Percentiles rank a stretch among this genome's conserved stretches.
phyloP scores from a whole-genome alignment of 2,329 filamentous ascomycete genomes.

The Botryotinia convoluta region DNA sequence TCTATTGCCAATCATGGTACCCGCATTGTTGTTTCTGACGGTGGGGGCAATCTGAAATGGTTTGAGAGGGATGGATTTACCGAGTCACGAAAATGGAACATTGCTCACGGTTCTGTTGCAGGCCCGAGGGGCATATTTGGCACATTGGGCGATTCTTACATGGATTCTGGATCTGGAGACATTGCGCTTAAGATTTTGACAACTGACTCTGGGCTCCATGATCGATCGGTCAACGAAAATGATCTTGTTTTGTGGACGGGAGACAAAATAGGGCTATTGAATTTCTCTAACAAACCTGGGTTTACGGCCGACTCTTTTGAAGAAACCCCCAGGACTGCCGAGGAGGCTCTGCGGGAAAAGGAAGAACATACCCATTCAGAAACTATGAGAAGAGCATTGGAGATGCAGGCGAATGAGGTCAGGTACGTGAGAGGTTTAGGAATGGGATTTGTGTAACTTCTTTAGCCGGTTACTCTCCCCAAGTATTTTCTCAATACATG shows the following conservation, averaged over 20 bases:
- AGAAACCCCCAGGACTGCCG: conserved; percentile 40
- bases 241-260: conserved; percentile 86
- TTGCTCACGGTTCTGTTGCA: conserved; percentile 53
- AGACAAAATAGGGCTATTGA: conserved; percentile 73
- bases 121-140: conserved; percentile 51
- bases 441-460: conserved; percentile 39
- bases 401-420: conserved; percentile 65
- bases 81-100: conserved; percentile 53
- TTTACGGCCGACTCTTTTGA: conserved; percentile 54
- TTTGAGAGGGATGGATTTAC: conserved; percentile 78
- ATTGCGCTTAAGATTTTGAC: conserved; percentile 75
- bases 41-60: conserved; percentile 83
- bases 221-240: conserved; percentile 50
- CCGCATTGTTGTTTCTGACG: conserved; percentile 78
- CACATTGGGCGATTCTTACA: conserved; percentile 42
- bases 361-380: conserved; percentile 62
- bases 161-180: conserved; percentile 56
- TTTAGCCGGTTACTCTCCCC: conserved; percentile 4
- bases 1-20: conserved; percentile 80
- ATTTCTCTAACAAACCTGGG: conserved; percentile 54
- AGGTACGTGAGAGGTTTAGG: conserved; percentile 70
- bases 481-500: not conserved
- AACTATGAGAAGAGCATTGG: conserved; percentile 71
- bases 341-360: conserved; percentile 50
- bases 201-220: conserved; percentile 42